Conservation (phyloP, 345 rosid genomes). For the Orychophragmus violaceus region DNA sequence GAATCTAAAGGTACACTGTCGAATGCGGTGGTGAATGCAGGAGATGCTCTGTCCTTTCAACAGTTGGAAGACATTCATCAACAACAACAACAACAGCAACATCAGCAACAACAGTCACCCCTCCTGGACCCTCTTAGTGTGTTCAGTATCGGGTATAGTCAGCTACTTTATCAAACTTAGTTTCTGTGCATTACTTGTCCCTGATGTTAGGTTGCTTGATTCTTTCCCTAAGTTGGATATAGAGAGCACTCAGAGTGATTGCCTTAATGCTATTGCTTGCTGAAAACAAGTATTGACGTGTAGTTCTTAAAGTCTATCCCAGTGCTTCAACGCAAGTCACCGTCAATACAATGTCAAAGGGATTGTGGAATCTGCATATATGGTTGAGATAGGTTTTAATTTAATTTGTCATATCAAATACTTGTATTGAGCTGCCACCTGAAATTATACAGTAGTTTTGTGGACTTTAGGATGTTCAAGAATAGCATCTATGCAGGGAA, state of each 20-base stretch:
- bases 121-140: slow-evolving; percentile 82
- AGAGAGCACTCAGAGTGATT: background rate
- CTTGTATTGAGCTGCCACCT: slow-evolving; percentile 3
- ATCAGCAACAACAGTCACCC: slow-evolving; percentile 45
- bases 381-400: background rate
- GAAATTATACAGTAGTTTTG: background rate
- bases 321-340: background rate
- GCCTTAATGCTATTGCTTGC: background rate
- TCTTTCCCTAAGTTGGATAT: background rate
- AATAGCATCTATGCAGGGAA: background rate
- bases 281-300: background rate
- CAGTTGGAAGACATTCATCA: slow-evolving; percentile 42
- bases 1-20: slow-evolving; percentile 66
- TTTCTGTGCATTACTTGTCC: slow-evolving; percentile 4
- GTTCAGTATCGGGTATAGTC: slow-evolving; percentile 69
- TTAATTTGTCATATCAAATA: background rate
- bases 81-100: slow-evolving; percentile 43
- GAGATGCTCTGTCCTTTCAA: slow-evolving; percentile 43
- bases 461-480: background rate
- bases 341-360: background rate
- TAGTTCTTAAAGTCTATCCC: background rate
- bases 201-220: background rate
- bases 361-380: too few relatives aligned
- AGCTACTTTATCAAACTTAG: slow-evolving; percentile 20
- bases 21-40: slow-evolving; percentile 51